A percentile compares a stretch with the other conserved stretches of the same genome.
Conservation (phyloP, 2,329 filamentous ascomycete genomes). For the Didymella sp. region DNA sequence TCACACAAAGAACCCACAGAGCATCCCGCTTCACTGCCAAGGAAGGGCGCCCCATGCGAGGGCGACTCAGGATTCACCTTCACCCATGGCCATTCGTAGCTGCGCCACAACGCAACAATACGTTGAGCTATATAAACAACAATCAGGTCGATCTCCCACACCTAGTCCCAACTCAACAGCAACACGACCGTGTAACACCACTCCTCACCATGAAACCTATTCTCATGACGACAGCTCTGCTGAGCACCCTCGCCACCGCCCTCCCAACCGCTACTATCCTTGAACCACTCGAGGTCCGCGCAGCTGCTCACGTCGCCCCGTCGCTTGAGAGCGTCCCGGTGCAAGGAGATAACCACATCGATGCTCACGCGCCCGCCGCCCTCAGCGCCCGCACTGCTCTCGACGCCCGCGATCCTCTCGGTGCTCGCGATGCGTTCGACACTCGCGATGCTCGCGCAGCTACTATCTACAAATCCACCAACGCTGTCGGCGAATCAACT, state of each 20-base stretch:
- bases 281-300: background rate
- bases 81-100: background rate
- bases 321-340: too few species aligned
- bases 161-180: too few species aligned
- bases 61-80: background rate
- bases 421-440: too few species aligned
- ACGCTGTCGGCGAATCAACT: background rate
- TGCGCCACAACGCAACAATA: background rate
- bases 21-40: background rate
- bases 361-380: background rate
- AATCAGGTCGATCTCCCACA: too few species aligned
- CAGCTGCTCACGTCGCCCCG: too few species aligned
- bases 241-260: background rate
- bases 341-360: background rate
- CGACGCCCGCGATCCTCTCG: too few species aligned
- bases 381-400: background rate
- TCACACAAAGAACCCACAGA: conserved; percentile 1
- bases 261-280: background rate
- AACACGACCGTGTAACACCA: too few species aligned
- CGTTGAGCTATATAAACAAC: background rate
- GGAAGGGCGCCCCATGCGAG: background rate
- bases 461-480: conserved; percentile 12
- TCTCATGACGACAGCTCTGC: background rate
- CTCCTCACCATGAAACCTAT: background rate
- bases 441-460: conserved; percentile 2